Evolutionary conservation across 2,329 filamentous ascomycete species (phyloP).

Genomic region (Ceratocystis huliohia): DNA sequence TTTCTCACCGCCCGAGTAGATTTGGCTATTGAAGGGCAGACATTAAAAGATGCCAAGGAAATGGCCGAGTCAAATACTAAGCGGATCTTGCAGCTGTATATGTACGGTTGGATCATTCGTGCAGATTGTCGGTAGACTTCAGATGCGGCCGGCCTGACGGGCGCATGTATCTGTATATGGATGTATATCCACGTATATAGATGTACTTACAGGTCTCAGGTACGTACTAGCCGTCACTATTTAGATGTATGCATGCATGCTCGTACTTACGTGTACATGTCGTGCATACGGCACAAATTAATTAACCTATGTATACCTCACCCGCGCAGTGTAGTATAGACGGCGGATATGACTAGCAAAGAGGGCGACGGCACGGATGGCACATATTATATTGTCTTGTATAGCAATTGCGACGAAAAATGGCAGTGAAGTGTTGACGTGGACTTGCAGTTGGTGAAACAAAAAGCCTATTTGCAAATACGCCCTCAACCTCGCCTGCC

Average conservation of each 20-base stretch:
- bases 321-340: background rate
- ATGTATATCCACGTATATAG: background rate
- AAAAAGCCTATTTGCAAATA: background rate
- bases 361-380: background rate
- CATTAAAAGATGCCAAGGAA: background rate
- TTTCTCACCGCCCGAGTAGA: background rate
- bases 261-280: too few species aligned
- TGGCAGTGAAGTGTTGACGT: background rate
- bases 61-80: background rate
- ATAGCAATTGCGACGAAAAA: background rate
- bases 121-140: background rate
- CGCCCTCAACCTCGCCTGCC: background rate
- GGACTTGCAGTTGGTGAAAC: background rate
- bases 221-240: background rate
- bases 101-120: background rate
- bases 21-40: background rate
- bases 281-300: too few species aligned
- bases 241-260: too few species aligned
- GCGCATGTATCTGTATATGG: background rate
- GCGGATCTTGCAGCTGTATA: background rate
- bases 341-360: background rate
- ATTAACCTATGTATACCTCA: too few species aligned
- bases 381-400: background rate
- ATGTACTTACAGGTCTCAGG: background rate
- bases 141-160: background rate